Base-by-base conservation (phyloP, 208 protist species). In the Wallacemonas sp. region DNA sequence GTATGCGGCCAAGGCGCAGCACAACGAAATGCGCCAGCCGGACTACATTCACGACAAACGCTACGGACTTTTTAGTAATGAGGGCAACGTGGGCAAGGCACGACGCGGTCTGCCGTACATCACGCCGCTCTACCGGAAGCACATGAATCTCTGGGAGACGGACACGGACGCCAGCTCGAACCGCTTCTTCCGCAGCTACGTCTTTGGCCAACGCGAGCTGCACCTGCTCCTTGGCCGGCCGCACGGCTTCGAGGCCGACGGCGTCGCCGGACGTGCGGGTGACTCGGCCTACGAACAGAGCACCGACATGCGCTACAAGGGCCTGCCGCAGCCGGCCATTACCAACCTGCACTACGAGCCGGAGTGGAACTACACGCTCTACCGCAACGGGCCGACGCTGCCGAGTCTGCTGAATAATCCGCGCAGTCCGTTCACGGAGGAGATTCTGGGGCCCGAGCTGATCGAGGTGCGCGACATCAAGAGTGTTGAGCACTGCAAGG, bases 101-200 rank as follows among this genome's bases (percentile, higher is more conserved):
- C 77, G 85, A 2, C 86, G 90, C 23, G 86, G 83, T 12, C 72
- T 92, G 34, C 85, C 83, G 26, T 81, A 83, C 48, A 87, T 92
- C 24, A 92, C 86, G 11, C 90, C 86, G 16, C 64, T 93, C 16
- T 88, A 90, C 72, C 84, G 72, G 14, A 81, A 76, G 46, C 90
- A 95, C 76, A 92, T 92, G 87, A 88, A 75, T 44, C 74, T 95
- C 6, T 95, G 90, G 87, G 87, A 93, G 39, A 90, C 82, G 2
- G 90, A 95, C 73, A 95, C 90, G n/a, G 90, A 95, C 70, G 87
- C 87, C 30, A 81, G 43, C 19, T 93, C 64, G 19, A 95, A 95
- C 41, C 90, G 87, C 19, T 93, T 92, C 55, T 95, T 93, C 36
- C 78, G 87, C 26, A 74, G 58, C 57, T 95, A 93, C 65, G 77